Conservation (phyloP, 768 basidiomycete genomes). For the Xerocomellus intermedius region DNA sequence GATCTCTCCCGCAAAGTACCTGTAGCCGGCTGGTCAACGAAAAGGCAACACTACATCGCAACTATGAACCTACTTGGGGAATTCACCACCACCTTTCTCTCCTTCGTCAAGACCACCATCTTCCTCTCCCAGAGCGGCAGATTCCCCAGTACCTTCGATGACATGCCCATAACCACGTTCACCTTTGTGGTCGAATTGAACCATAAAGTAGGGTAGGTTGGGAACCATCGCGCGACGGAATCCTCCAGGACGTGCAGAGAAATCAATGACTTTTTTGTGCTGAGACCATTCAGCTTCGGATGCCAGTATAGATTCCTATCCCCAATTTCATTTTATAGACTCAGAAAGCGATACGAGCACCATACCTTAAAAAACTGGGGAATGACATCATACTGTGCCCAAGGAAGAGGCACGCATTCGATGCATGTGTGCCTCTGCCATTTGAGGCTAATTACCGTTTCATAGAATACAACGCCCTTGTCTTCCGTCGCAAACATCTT, state of each 20-base stretch:
- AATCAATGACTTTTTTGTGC: conserved; percentile 96
- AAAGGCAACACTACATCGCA: neutral
- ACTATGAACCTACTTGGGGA: conserved; percentile 63
- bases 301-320: conserved; percentile 86
- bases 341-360: neutral
- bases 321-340: conserved; percentile 6
- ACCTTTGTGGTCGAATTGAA: conserved; percentile 97
- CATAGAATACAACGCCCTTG: conserved; percentile 93
- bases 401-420: conserved; percentile 91
- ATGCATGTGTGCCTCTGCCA: conserved; percentile 90
- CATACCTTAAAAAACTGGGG: conserved; percentile 91
- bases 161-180: conserved; percentile 98
- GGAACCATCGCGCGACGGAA: conserved; percentile 95
- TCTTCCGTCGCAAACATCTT: conserved; percentile 91
- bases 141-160: conserved; percentile 84
- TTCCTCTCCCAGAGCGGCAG: conserved; percentile 58
- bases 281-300: conserved; percentile 98
- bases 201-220: conserved; percentile 98
- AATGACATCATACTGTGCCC: conserved; percentile 80
- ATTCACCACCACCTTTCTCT: conserved; percentile 88
- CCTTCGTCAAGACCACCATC: conserved; percentile 74
- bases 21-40: conserved; percentile 32
- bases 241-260: conserved; percentile 84
- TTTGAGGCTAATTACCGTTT: conserved; percentile 85
- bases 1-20: conserved; percentile 94